Evolutionary conservation across 179 eudicot genomes (phyloP), one percentile per base, ranked within the genome.

Genomic region (Corrigiola litoralis): DNA sequence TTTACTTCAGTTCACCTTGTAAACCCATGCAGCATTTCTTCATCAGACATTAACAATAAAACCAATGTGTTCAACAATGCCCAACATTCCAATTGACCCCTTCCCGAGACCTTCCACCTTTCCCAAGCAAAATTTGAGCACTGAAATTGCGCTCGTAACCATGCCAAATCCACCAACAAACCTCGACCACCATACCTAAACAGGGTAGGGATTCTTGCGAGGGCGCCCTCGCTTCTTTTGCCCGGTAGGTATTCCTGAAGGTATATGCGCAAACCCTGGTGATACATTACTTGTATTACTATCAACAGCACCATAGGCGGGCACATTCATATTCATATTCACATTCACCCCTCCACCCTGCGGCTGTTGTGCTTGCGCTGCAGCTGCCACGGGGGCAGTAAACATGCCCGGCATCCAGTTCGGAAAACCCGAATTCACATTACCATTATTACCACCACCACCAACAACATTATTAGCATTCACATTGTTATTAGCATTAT

Each of bases 181-280:
- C 8, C 17, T 29, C 72, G 28, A 18, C 58, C 4, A 48, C 65
- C 58, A 72, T 14, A 56, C 36, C 25, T 61, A 68, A 74, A 23
- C 40, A 1, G 58, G 60, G 23, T 65, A 37, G 1, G 71, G 60
- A 59, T 77, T 80, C 67, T 88, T 88, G 72, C 83, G 70, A 31
- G 92, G 92, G 56, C 89, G 81, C 3, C 89, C 95, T n/a, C 92
- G 84, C 72, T 80, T 86, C n/a, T 73, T 61, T 82, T 1, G 66
- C 16, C 70, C 57, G 34, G 58, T 7, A 2, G 63, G 36, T 58
- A 59, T 41, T 36, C 66, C 28, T 2, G 33, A 55, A 6, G 51
- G 53, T 8, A 32, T 45, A 65, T 32, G 27, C 1, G 14, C 50
- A 24, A 49, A 63, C 11, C 70, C 78, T 0, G 40, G 34, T 14